A percentile compares a stretch with the other conserved stretches of the same genome.
Evolutionary conservation across 805 yeast genomes (phyloP).

Genomic region (Pichia californica): DNA sequence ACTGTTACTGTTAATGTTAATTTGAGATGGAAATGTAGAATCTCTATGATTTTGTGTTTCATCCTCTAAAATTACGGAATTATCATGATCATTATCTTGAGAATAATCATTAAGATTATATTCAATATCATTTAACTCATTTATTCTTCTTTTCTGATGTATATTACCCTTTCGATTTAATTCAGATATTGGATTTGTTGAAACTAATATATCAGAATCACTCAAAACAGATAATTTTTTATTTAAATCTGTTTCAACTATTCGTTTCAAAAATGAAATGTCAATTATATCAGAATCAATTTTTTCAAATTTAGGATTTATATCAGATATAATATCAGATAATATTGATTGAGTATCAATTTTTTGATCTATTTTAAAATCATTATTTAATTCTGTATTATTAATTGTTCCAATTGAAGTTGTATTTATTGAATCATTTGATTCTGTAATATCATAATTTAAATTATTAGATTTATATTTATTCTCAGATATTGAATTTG

Average conservation of each 20-base stretch:
- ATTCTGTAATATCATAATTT: too few relatives aligned
- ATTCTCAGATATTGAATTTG: too few relatives aligned
- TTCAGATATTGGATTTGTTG: not conserved
- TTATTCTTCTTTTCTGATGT: not conserved
- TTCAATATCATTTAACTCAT: too few relatives aligned
- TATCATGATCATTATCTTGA: too few relatives aligned
- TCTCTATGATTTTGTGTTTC: not conserved
- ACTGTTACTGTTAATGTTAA: not conserved
- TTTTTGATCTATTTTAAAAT: too few relatives aligned
- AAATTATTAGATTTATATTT: too few relatives aligned
- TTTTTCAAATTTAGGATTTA: not conserved
- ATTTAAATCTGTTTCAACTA: constrained; percentile 5
- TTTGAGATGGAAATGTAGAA: not conserved
- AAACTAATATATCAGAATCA: not conserved
- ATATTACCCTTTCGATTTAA: not conserved
- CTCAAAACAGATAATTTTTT: constrained; percentile 6
- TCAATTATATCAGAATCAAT: constrained; percentile 1
- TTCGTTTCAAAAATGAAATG: not conserved
- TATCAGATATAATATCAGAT: too few relatives aligned
- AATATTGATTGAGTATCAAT: too few relatives aligned
- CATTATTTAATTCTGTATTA: too few relatives aligned
- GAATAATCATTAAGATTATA: too few relatives aligned
- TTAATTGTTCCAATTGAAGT: not conserved
- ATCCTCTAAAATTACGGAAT: not conserved
- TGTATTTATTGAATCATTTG: not conserved